phyloP scores from a whole-genome alignment of 345 rosid genomes.

The Aquilaria yunnanensis region DNA sequence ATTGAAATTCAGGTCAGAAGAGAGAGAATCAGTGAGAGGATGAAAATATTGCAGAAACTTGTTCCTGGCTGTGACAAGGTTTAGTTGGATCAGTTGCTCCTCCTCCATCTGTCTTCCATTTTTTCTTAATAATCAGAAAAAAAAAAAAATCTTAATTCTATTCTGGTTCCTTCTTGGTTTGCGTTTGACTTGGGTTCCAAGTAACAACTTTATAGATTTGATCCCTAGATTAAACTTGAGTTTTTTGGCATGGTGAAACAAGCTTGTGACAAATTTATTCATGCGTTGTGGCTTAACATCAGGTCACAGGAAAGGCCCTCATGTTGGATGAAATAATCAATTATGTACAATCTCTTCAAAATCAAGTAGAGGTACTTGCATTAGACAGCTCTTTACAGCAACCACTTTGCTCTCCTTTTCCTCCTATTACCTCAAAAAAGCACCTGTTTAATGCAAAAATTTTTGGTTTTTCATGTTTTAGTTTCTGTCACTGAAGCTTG shows the following conservation, averaged over 20 bases:
- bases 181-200: too few species aligned
- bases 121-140: too few species aligned
- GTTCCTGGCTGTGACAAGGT: slow-evolving; percentile 79
- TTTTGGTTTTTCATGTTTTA: slow-evolving; percentile 13
- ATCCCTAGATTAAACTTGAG: too few species aligned
- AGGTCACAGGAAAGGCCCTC: slow-evolving; percentile 72
- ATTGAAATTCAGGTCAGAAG: slow-evolving; percentile 41
- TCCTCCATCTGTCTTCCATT: background rate
- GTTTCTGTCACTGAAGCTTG: slow-evolving; percentile 67
- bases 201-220: too few species aligned
- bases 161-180: too few species aligned
- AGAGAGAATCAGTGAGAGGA: slow-evolving; percentile 62
- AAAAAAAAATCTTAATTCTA: background rate
- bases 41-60: slow-evolving; percentile 47
- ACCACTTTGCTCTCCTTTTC: background rate
- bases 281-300: slow-evolving; percentile 19
- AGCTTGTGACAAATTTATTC: background rate
- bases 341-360: slow-evolving; percentile 55
- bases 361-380: slow-evolving; percentile 52
- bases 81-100: background rate
- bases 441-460: background rate
- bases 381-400: too few species aligned
- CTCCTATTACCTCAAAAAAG: too few species aligned
- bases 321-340: slow-evolving; percentile 75
- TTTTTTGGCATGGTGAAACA: too few species aligned